Base-by-base conservation (phyloP, 306 rosid species). In the Crataegus laevigata region DNA sequence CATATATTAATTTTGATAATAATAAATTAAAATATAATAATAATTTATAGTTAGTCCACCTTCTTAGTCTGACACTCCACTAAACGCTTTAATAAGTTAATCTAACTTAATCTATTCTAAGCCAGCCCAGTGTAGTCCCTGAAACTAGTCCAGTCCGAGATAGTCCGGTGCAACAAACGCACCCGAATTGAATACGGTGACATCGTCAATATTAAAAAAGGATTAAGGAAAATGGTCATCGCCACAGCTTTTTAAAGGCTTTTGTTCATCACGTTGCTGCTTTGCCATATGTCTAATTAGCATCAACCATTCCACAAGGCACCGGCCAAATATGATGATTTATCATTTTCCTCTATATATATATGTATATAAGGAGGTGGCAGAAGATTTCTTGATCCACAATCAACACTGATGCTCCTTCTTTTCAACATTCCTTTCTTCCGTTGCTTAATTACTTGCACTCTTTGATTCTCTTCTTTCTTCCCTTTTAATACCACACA, bases 351-450 rank as follows among this genome's bases (percentile, higher is more conserved):
- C 14, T 17, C 1, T 11, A 24, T 24, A 24, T 58, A 28, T 28
- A 12, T 55, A 3, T n/a, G 21, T 18, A 54, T 24, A 61, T 62
- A 15, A 29, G 22, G 40, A 47, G 54, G 54, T 62, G 58, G 21
- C 74, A 19, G 64, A n/a, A 71, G 75, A 54, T 81, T 32, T 72
- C 82, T 60, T 73, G 71, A 47, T 40, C 42, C 30, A 6, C 69
- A 82, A 47, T 47, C 54, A 15, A 47, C 21, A 47, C 79, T 66
- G 28, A 72, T 77, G 15, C 78, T 26, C 51, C 26, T 18, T 11
- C 30, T 22, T 60, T 71, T 45, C 18, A 17, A 55, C 50, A 79
- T 82, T 75, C 81, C 45, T 78, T 83, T 30, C 78, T 83, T 86
- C 55, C 52, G 38, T 64, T 52, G 40, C 55, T 38, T 1, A 72